Evolutionary conservation across 495 filamentous ascomycete species (phyloP), one percentile per base, ranked within the genome.

Genomic region (Penicillium cinerascens): DNA sequence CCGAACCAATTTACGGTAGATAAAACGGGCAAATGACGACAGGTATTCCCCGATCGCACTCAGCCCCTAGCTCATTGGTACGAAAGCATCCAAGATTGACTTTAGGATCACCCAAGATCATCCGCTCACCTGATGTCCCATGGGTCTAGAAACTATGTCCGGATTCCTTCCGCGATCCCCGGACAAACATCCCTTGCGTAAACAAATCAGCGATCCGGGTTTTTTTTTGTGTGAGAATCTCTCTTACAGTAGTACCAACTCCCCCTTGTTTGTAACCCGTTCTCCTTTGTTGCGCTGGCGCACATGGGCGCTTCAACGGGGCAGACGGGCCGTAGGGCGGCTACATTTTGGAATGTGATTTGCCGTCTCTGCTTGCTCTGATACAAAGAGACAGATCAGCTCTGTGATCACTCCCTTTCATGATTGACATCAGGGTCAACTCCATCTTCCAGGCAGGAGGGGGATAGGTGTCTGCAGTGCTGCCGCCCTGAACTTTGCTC

Each of bases 131-230:
- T 65, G 62, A 65, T 13, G 49, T 11, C 29, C 44, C 18, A 6
- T 50, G 43, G 51, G 47, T 58, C 54, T 21, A 54, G 39, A 63
- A 63, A 56, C 44, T 39, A 63, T 60, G 48, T 39, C 20, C 51
- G 51, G 54, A 42, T 63, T 49, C 37, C 49, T 43, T 39, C 56
- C 60, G 54, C 18, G 16, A 23, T 59, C 49, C 61, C 59, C 59
- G 59, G 29, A 44, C 42, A 35, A 49, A 54, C 48, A 60, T 57
- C 60, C 60, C 63, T 61, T 63, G 60, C 49, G 36, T 57, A 20
- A 42, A 54, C 50, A 37, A 58, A 49, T 58, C 58, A 51, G 29
- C 49, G 56, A 44, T 8, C 23, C 44, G 18, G 50, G 51, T 42
- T 2, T 40, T 22, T 38, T 37, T 49, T 49, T 49, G 8, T 26